Base-by-base conservation (phyloP, 176 grass and related monocot genomes). In the Paspalum notatum region DNA sequence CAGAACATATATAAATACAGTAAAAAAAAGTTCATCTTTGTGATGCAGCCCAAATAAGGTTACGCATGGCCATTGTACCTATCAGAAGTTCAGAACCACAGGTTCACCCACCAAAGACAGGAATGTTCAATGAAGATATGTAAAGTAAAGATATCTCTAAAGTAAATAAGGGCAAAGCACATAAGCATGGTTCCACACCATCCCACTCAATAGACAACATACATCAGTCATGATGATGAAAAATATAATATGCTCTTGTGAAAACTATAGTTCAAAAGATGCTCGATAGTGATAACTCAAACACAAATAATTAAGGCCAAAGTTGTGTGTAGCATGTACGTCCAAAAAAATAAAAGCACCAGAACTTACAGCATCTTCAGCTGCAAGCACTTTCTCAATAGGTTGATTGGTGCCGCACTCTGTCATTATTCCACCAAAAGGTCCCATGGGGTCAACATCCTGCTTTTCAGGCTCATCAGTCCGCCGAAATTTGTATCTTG, bases 331-430 rank as follows among this genome's bases (percentile, higher is more conserved):
- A 61, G 16, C 48, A 76, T 69, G 12, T 37, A 60, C 64, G 15
- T 48, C 25, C 39, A 52, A 81, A 64, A 80, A 77, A 6, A 61
- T 20, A 1, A 37, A n/a, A 59, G 44, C 49, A 81, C 81, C 17
- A 10, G 9, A 82, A 89, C 73, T 91, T 91, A 98, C 96, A 8
- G 90, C 90, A 90, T 98, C 92, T 75, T 98, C 92, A 44, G 72
- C 75, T 67, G 72, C 78, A 88, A 98, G 86, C 49, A 80, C 83
- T 79, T 90, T 90, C 84, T 91, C 88, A 44, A 78, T 82, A 39
- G 92, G 88, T 83, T 89, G 91, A 71, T 91, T 88, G 67, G 86
- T 91, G 51, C 88, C 86, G 41, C 76, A 79, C 50, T 94, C 91
- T 63, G 62, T 91, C 89, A 91, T 91, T 78, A 85, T 91, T 75